Evolutionary conservation across 2,329 filamentous ascomycete genomes (phyloP).

Genomic region (Neospermospora avenae): DNA sequence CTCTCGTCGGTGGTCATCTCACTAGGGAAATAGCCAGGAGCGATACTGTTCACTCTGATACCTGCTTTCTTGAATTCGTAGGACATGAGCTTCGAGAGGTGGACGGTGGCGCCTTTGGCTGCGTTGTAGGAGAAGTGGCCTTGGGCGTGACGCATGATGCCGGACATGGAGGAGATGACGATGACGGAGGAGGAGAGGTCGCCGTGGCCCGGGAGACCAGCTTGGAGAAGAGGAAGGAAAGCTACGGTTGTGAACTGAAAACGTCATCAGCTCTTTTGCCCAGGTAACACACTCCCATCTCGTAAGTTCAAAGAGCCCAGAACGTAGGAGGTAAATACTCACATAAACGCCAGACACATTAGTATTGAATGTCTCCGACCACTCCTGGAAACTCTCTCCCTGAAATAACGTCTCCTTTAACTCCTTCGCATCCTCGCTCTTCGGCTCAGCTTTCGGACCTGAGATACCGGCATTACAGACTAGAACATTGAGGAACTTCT

Average conservation of each 20-base stretch:
- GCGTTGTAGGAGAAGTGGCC: conserved; percentile 38
- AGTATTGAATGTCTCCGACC: conserved; percentile 67
- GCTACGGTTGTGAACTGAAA: conserved; percentile 54
- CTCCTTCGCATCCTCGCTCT: conserved; percentile 45
- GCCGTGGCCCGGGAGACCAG: conserved; percentile 45
- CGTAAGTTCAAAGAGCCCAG: no score
- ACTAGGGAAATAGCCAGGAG: conserved; percentile 53
- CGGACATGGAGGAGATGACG: conserved; percentile 32
- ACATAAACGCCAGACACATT: conserved; percentile 64
- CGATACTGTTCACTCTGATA: conserved; percentile 54
- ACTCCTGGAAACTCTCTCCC: conserved; percentile 57
- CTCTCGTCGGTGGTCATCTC: conserved; percentile 50
- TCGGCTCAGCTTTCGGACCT: conserved; percentile 35
- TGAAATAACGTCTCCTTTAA: conserved; percentile 58
- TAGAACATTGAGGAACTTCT: conserved; percentile 57
- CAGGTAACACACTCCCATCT: neutral
- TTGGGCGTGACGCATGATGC: conserved; percentile 30
- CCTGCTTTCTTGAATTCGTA: conserved; percentile 51
- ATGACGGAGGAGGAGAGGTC: conserved; percentile 28
- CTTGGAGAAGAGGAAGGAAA: conserved; percentile 58
- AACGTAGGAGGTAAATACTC: neutral
- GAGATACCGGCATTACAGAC: conserved; percentile 56
- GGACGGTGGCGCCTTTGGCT: conserved; percentile 47
- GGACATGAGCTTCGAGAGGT: conserved; percentile 53
- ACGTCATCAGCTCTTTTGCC: neutral